Evolutionary conservation across 768 basidiomycete genomes (phyloP).

Genomic region (Thelephora ganbajun): DNA sequence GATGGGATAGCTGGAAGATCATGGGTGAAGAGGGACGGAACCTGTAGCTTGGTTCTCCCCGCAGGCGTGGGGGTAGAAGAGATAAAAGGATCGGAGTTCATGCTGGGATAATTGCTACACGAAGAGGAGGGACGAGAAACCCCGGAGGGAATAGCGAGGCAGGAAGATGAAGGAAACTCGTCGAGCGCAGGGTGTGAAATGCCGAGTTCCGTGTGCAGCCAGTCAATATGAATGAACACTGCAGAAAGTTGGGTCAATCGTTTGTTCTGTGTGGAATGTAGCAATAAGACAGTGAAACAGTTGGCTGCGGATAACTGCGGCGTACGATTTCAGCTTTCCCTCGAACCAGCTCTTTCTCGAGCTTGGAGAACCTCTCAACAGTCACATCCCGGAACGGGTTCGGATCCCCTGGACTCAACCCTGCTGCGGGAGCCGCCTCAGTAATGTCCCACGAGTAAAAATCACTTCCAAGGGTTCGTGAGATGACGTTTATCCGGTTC

Average conservation of each 20-base stretch:
- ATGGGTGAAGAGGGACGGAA: slow-evolving; percentile 25
- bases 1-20: background rate
- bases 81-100: slow-evolving; percentile 22
- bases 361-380: slow-evolving; percentile 62
- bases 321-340: slow-evolving; percentile 81
- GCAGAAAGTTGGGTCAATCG: slow-evolving; percentile 50
- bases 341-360: slow-evolving; percentile 75
- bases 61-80: slow-evolving; percentile 23
- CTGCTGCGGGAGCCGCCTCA: slow-evolving; percentile 28
- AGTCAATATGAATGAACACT: slow-evolving; percentile 65
- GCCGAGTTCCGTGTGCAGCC: slow-evolving; percentile 73
- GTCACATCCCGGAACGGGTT: slow-evolving; percentile 53
- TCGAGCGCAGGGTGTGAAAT: slow-evolving; percentile 46
- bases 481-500: slow-evolving; percentile 44
- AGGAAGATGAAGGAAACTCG: slow-evolving; percentile 24
- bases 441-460: slow-evolving; percentile 47
- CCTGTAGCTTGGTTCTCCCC: slow-evolving; percentile 10
- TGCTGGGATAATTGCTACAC: slow-evolving; percentile 13
- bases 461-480: slow-evolving; percentile 43
- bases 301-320: slow-evolving; percentile 7
- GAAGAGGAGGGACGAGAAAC: slow-evolving; percentile 19
- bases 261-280: slow-evolving; percentile 32
- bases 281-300: background rate
- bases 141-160: slow-evolving; percentile 10
- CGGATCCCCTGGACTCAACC: slow-evolving; percentile 26